Evolutionary conservation across 2,329 filamentous ascomycete species (phyloP).

Genomic region (Colletotrichum gloeosporioides): DNA sequence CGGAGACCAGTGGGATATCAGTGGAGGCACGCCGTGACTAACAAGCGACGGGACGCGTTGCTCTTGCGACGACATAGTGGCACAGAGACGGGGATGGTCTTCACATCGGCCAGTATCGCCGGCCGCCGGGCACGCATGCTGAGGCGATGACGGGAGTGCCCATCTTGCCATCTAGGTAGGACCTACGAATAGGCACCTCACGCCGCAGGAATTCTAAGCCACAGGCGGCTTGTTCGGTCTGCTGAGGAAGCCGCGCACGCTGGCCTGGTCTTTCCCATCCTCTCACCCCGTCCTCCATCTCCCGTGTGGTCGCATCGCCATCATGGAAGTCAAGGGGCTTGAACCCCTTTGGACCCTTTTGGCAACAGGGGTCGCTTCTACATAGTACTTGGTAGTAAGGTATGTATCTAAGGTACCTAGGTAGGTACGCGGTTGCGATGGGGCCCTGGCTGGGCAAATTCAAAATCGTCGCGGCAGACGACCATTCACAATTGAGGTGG

Average conservation of each 20-base stretch:
- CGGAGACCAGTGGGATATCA: background rate
- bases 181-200: too few relatives aligned
- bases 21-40: constrained; percentile 13
- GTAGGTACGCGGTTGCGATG: background rate
- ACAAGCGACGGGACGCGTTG: constrained; percentile 11
- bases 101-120: background rate
- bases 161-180: too few relatives aligned
- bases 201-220: background rate
- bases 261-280: background rate
- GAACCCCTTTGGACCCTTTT: background rate
- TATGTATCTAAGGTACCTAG: too few relatives aligned
- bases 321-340: background rate
- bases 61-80: constrained; percentile 9
- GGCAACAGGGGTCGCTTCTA: background rate
- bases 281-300: background rate
- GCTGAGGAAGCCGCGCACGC: background rate
- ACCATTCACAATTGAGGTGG: background rate
- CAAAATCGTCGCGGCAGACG: background rate
- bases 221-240: background rate
- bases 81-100: background rate
- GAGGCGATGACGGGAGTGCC: too few relatives aligned
- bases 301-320: background rate
- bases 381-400: too few relatives aligned
- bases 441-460: background rate
- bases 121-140: too few relatives aligned